Evolutionary conservation across 768 basidiomycete genomes (phyloP), one percentile per base, ranked within the genome.

Genomic region (Candolleomyces eurysporus): DNA sequence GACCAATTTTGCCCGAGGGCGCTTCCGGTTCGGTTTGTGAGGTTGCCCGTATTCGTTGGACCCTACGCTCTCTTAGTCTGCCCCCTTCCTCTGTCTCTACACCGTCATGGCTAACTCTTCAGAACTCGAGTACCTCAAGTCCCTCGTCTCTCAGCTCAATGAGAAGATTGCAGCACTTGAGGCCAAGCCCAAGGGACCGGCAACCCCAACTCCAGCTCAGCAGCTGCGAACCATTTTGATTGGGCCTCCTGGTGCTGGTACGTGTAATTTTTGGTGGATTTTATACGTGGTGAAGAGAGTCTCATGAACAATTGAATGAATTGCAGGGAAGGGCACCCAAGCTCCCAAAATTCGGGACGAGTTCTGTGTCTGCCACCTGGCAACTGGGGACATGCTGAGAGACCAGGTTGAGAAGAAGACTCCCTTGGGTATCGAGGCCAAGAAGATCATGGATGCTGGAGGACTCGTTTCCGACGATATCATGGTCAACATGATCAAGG

Each of bases 301-400:
- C 26, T 64, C 31, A 60, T 59, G 26, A 48, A 42, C n/a, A 9
- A 22, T 11, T 51, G 10, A 17, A 42, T 21, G 30, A 42, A 59
- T 65, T 36, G 60, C 31, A 97, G 96, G 96, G 66, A 99, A 99
- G 83, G 97, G 97, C 30, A 99, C 97, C 3, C 97, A 99, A 75
- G 97, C 95, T 0, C 96, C 97, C 5, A 85, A 82, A 72, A 95
- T 99, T 79, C 87, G 89, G 57, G 88, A 94, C 64, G 84, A 92
- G 70, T 99, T 91, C 81, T 96, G 94, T 72, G 87, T 99, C 49
- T 99, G 97, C 81, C 97, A 99, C 79, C 81, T 99, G 67, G 96
- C 97, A 26, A 99, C 97, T 32, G 97, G 97, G 19, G 97, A 99
- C 80, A 96, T 99, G 94, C 83, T 99, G 61, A 90, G 97, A 54